A percentile compares a stretch with the other conserved stretches of the same genome.
phyloP scores from a whole-genome alignment of 2,329 filamentous ascomycete species.

The Fusarium sulawesiense region DNA sequence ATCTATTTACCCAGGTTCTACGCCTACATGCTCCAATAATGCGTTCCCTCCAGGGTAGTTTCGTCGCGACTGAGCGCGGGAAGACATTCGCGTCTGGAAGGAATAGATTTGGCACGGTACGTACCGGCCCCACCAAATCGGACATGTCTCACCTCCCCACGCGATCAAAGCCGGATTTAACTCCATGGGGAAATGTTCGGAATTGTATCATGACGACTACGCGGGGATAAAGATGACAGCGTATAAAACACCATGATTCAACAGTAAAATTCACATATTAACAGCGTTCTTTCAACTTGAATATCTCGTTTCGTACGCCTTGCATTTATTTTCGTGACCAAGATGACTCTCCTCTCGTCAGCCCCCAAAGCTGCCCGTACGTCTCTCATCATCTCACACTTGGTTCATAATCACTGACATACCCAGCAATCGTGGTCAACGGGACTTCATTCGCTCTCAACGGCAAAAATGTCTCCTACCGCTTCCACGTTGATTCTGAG shows the following conservation, averaged over 20 bases:
- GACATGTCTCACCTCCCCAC: constrained; percentile 11
- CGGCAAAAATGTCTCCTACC: constrained; percentile 68
- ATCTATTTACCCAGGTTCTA: not conserved
- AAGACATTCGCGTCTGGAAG: not conserved
- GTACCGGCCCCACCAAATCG: not conserved
- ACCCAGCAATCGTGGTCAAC: constrained; percentile 63
- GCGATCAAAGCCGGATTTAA: constrained; percentile 8
- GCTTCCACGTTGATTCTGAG: constrained; percentile 69
- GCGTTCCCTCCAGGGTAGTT: not conserved
- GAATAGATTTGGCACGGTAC: not conserved
- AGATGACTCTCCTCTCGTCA: constrained; percentile 10
- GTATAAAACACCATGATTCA: not conserved
- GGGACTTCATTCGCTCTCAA: constrained; percentile 68
- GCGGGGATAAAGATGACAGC: not conserved
- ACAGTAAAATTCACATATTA: not conserved
- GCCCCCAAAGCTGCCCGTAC: constrained; percentile 4
- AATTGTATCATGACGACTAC: not conserved
- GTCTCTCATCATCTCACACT: not conserved
- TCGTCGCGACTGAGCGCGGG: not conserved
- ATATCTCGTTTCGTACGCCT: rapidly evolving
- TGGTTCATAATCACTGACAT: not conserved
- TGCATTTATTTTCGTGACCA: not conserved
- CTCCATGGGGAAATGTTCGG: constrained; percentile 39
- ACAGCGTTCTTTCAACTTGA: not conserved
- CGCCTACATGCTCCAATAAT: rapidly evolving